Base-by-base conservation (phyloP, 306 rosid genomes). In the Luffa acutangula region DNA sequence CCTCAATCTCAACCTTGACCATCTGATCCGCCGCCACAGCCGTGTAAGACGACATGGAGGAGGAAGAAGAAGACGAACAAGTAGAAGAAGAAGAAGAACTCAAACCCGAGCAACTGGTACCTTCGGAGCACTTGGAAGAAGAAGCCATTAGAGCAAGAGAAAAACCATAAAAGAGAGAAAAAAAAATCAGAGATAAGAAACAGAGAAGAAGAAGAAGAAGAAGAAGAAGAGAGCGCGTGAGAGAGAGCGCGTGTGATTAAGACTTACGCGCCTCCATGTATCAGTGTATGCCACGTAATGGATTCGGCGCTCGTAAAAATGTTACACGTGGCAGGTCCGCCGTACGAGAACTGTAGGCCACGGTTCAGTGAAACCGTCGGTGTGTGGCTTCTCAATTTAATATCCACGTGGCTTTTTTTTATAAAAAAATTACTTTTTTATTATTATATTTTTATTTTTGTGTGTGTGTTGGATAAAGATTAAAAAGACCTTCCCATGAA, bases 1-100 rank as follows among this genome's bases (percentile, higher is more conserved):
- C 99, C 85, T 93, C 93, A 62, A 95, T 84, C 91, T 95, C 99
- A 18, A 82, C 86, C 86, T 81, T 80, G 57, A 89, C 88, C 86
- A 88, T 69, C 78, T 67, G 88, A 88, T 89, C 97, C 79, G 78
- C 81, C 65, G 58, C 85, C 74, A 78, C 75, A 0, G 37, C 78
- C 63, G 62, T 4, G 13, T 4, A 18, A 75, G 64, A 72, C 10
- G 58, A 73, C 46, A 31, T 20, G 9, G 4, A 77, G 13, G 81
- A 31, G 5, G 83, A 71, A 4, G 84, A 49, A 3, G 64, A 37
- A 3, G n/a, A 62, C 1, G 82, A 74, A 9, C 56, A 45, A 0
- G 90, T 58, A 18, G 82, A 77, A 11, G 84, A 67, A 8, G 81
- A 62, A 64, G 73, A 77, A 14, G 82, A 84, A 11, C 46, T 57